Conservation (phyloP, 306 rosid genomes). For the Trifolium fragiferum region DNA sequence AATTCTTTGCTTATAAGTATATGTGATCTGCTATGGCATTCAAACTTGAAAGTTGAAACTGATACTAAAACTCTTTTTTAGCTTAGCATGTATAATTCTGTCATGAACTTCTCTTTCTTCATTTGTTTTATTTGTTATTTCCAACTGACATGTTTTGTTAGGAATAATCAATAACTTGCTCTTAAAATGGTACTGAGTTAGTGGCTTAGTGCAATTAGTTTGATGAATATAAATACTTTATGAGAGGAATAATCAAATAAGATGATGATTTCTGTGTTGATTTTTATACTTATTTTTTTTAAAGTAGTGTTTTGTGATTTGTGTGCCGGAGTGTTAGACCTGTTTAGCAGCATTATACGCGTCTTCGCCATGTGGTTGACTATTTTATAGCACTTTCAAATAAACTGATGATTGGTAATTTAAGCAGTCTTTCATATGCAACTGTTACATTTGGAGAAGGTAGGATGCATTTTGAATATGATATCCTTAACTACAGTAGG, state of each 20-base stretch:
- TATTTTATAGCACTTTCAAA: no score
- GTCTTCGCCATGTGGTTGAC: no score
- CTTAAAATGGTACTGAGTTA: background rate
- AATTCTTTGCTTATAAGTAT: no score
- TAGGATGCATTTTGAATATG: no score
- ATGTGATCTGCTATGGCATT: no score
- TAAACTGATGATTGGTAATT: background rate
- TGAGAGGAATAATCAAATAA: constrained; percentile 6
- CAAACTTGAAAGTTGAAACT: no score
- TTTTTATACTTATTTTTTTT: constrained; percentile 16
- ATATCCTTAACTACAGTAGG: no score
- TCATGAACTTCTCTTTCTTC: no score
- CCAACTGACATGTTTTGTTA: no score
- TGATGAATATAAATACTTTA: background rate
- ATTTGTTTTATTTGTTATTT: no score
- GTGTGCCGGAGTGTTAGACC: background rate
- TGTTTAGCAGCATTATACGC: background rate
- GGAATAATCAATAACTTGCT: background rate
- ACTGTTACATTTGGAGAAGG: background rate
- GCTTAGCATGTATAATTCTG: no score
- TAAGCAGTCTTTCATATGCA: background rate
- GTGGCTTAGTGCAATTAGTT: constrained; percentile 12
- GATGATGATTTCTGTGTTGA: background rate
- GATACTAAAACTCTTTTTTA: no score
- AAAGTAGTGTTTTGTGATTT: background rate